Conservation (phyloP, 1,139 yeast genomes). For the Casaregolazyma suthepensis region DNA sequence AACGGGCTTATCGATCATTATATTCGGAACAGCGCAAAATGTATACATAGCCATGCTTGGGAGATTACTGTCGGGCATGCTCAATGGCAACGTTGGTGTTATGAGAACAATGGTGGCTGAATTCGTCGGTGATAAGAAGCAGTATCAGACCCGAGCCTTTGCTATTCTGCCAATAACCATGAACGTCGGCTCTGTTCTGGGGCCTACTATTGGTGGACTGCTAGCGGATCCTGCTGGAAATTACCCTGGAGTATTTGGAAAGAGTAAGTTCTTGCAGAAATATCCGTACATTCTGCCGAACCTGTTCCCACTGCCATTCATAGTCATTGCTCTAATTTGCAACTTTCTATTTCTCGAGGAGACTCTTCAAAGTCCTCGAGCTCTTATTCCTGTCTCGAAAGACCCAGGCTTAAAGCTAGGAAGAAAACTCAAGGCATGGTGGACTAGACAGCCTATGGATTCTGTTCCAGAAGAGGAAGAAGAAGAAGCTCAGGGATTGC, state of each 20-base stretch:
- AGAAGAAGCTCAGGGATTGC: slow-evolving; percentile 1
- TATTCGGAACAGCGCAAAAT: slow-evolving; percentile 48
- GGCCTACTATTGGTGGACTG: slow-evolving; percentile 40
- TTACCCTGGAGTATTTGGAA: slow-evolving; percentile 21
- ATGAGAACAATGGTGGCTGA: slow-evolving; percentile 57
- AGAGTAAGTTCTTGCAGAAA: slow-evolving; percentile 30
- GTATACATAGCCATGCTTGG: slow-evolving; percentile 48
- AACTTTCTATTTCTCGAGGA: slow-evolving; percentile 53
- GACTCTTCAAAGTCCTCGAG: slow-evolving; percentile 41
- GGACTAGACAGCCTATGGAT: not conserved
- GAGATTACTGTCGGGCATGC: slow-evolving; percentile 46
- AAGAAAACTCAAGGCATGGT: slow-evolving; percentile 12
- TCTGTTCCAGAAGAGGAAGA: not conserved
- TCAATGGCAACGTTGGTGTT: slow-evolving; percentile 57
- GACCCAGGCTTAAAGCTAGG: slow-evolving; percentile 39
- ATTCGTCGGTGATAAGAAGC: slow-evolving; percentile 43
- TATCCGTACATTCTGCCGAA: slow-evolving; percentile 59
- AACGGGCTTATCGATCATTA: slow-evolving; percentile 41
- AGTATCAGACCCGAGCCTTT: slow-evolving; percentile 56
- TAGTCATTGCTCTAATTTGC: slow-evolving; percentile 34
- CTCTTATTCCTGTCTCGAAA: slow-evolving; percentile 44
- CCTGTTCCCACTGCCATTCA: slow-evolving; percentile 42
- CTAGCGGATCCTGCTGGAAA: slow-evolving; percentile 33
- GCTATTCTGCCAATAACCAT: slow-evolving; percentile 52
- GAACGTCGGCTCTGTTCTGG: slow-evolving; percentile 50